Conservation (phyloP, 345 rosid genomes). For the Salix udensis region DNA sequence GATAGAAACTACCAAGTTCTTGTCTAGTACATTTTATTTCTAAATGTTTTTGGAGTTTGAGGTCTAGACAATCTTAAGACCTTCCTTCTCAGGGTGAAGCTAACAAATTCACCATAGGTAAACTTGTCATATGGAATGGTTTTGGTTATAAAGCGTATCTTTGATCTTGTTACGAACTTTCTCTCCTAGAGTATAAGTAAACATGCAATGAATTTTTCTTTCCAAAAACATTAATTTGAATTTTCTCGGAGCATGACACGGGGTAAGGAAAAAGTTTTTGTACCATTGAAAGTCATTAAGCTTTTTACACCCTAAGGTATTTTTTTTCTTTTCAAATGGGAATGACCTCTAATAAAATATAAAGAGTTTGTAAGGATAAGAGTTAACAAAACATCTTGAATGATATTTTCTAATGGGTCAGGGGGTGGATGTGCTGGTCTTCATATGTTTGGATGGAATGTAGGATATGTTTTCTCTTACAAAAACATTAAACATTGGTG, state of each 20-base stretch:
- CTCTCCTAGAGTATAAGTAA: neutral
- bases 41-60: too few relatives aligned
- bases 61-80: neutral
- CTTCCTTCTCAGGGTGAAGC: neutral
- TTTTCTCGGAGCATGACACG: neutral
- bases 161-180: neutral
- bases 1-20: neutral
- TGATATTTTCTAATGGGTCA: too few relatives aligned
- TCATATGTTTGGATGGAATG: too few relatives aligned
- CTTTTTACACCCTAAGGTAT: neutral
- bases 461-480: too few relatives aligned
- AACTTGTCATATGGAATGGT: neutral
- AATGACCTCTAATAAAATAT: neutral
- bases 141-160: neutral
- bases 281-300: neutral
- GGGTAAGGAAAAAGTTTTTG: neutral
- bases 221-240: too few relatives aligned
- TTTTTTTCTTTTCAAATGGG: neutral
- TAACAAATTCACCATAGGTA: neutral
- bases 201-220: too few relatives aligned
- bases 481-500: too few relatives aligned
- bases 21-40: accelerated
- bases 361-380: neutral
- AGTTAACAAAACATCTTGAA: neutral
- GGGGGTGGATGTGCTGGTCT: neutral